Conservation (phyloP, 1,284 basidiomycete genomes). For the Irpex sp. region DNA sequence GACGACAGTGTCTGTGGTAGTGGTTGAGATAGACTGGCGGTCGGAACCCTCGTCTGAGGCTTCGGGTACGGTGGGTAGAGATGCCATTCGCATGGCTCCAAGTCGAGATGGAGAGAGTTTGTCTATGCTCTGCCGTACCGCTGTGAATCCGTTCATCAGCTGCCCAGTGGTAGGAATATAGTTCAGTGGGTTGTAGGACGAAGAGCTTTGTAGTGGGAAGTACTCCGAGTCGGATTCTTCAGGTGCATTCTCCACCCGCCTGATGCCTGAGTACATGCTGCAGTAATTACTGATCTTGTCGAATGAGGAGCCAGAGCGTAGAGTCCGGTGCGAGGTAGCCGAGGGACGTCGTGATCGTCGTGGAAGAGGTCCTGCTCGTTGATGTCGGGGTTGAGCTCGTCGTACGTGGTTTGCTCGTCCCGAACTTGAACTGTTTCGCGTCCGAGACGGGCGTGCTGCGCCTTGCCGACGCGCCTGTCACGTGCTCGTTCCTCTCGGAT, state of each 20-base stretch:
- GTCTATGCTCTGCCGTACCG: slow-evolving; percentile 4
- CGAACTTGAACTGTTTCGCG: background rate
- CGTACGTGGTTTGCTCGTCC: too few relatives aligned
- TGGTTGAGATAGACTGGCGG: slow-evolving; percentile 5
- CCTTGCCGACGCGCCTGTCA: background rate
- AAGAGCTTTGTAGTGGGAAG: slow-evolving; percentile 1
- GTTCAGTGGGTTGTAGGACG: background rate
- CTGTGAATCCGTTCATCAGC: slow-evolving; percentile 4
- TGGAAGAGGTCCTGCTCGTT: background rate
- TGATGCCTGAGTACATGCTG: slow-evolving; percentile 1
- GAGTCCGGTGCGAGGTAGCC: background rate
- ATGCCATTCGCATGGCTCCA: slow-evolving; percentile 4
- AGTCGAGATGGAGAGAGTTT: slow-evolving; percentile 5
- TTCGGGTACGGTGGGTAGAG: slow-evolving; percentile 9
- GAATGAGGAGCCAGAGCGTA: background rate
- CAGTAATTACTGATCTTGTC: background rate
- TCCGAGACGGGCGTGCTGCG: background rate
- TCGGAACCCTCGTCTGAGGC: slow-evolving; percentile 11
- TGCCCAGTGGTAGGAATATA: background rate
- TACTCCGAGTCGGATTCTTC: background rate
- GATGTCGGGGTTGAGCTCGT: too few relatives aligned
- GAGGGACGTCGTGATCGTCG: background rate
- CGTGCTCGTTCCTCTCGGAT: background rate
- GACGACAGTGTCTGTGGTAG: background rate
- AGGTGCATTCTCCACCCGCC: background rate